Conservation (phyloP, 2,329 filamentous ascomycete species). For the Trichophyton equinum region DNA sequence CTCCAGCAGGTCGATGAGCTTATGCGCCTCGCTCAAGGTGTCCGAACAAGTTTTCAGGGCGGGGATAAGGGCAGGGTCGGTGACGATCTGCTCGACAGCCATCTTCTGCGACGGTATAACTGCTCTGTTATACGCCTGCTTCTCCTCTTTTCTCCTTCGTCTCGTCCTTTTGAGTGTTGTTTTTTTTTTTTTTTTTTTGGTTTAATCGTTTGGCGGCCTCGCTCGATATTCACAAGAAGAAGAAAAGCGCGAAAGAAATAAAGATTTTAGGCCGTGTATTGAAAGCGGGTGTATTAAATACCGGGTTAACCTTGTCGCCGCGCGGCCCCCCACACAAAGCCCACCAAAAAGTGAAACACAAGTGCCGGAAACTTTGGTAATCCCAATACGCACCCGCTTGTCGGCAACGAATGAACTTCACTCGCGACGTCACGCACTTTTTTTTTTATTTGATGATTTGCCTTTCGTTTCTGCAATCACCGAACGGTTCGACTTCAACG, state of each 20-base stretch:
- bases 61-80: slow-evolving; percentile 51
- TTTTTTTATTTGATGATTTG: no score
- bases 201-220: background rate
- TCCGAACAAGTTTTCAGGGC: slow-evolving; percentile 62
- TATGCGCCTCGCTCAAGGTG: slow-evolving; percentile 57
- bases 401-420: background rate
- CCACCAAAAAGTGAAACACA: background rate
- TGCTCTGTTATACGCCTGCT: background rate
- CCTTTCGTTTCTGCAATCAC: no score
- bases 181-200: background rate
- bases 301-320: background rate
- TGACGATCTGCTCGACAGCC: slow-evolving; percentile 47
- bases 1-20: slow-evolving; percentile 34
- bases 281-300: background rate
- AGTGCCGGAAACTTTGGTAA: background rate
- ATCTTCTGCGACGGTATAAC: slow-evolving; percentile 25
- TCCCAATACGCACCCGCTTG: background rate
- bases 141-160: background rate
- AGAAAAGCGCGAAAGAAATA: no score
- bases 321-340: background rate
- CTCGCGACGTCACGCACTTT: background rate
- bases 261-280: background rate
- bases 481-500: no score
- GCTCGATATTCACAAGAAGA: background rate
- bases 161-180: background rate